Percentiles rank a stretch among this genome's conserved stretches.
Conservation (phyloP, 1,139 yeast species). For the Scheffersomyces insectosa region DNA sequence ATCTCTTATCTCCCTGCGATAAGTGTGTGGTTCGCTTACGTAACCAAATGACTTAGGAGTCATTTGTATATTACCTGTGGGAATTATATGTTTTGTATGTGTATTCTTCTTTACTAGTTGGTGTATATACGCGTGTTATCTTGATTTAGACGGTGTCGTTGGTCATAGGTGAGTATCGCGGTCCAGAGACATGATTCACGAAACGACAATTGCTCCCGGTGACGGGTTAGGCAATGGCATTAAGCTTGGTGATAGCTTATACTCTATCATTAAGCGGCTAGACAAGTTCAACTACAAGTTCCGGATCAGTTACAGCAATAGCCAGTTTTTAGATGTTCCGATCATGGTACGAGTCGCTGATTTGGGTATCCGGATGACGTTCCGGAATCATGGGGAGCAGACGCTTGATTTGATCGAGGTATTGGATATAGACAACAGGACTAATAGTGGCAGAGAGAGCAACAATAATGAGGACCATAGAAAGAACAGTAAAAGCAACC, state of each 20-base stretch:
- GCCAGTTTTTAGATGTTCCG: conserved; percentile 29
- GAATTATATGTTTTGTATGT: too few species aligned
- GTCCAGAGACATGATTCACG: conserved; percentile 17
- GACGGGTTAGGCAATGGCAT: conserved; percentile 34
- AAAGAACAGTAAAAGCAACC: conserved; percentile 2
- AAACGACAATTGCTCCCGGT: conserved; percentile 32
- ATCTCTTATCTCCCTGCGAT: too few species aligned
- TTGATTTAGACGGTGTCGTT: too few species aligned
- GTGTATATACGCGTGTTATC: too few species aligned
- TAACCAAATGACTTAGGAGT: too few species aligned
- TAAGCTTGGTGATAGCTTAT: conserved; percentile 29
- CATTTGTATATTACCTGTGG: too few species aligned
- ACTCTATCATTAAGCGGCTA: conserved; percentile 24
- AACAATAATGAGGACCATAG: conserved; percentile 16
- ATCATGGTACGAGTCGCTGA: conserved; percentile 30
- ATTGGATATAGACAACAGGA: conserved; percentile 21
- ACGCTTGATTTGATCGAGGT: conserved; percentile 49
- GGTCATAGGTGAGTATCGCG: not conserved
- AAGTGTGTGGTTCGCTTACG: too few species aligned
- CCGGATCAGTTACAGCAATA: conserved; percentile 14
- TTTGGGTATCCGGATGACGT: conserved; percentile 39
- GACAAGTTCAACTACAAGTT: conserved; percentile 24
- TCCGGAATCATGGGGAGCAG: conserved; percentile 42
- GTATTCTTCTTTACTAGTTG: too few species aligned
- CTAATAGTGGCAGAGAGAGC: conserved; percentile 2